Percentiles rank a stretch among this genome's conserved stretches.
These are phyloP conservation scores for Silene coronaria DNA, from an alignment of 179 eudicot genomes.

Conservation along the genomic window DNA sequence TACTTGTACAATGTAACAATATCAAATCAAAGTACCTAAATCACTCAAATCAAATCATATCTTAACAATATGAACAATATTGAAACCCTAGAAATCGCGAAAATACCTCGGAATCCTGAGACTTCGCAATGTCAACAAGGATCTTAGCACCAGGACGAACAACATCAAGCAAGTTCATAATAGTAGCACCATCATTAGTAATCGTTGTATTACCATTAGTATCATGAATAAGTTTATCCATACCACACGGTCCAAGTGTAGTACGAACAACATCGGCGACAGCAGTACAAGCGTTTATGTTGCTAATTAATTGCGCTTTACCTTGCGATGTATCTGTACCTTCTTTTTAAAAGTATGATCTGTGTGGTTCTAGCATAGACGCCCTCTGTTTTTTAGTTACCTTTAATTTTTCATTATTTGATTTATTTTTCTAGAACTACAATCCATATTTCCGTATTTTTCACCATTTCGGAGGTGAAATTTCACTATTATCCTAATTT, in stretches of 20 bases:
- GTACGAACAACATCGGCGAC: conserved; percentile 90
- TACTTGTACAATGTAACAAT: no score
- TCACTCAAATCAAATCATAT: no score
- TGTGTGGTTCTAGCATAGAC: conserved; percentile 80
- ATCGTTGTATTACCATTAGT: conserved; percentile 88
- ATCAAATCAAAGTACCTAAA: no score
- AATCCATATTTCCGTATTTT: no score
- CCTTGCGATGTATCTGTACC: conserved; percentile 98
- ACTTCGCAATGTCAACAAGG: conserved; percentile 81
- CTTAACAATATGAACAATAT: no score
- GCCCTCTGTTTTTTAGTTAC: no score
- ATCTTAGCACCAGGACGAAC: conserved; percentile 85
- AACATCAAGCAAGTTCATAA: conserved; percentile 83
- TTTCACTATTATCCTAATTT: no score
- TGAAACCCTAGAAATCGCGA: neutral
- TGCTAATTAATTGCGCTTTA: conserved; percentile 80
- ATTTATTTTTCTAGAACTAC: no score
- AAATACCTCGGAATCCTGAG: conserved; percentile 79
- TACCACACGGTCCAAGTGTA: conserved; percentile 89
- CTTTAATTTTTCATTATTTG: no score
- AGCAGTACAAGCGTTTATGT: conserved; percentile 77
- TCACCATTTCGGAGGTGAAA: no score
- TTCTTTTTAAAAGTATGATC: conserved; percentile 84
- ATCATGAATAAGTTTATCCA: conserved; percentile 94
- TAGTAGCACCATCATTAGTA: conserved; percentile 94